Evolutionary conservation across 1,284 basidiomycete species (phyloP).

Genomic region (Leucoagaricus sp.): DNA sequence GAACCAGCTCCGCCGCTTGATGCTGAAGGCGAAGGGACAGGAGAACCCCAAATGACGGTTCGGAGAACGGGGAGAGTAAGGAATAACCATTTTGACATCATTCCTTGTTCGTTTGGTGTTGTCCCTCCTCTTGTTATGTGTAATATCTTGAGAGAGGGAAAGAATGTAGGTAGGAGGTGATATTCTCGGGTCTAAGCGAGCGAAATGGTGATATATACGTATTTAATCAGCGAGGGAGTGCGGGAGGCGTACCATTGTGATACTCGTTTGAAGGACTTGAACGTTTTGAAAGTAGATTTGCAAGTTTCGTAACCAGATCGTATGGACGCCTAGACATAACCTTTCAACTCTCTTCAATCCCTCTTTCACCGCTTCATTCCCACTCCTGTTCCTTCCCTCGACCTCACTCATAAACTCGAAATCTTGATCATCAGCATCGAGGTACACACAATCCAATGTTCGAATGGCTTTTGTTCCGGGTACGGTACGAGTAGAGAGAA

Average conservation of each 20-base stretch:
- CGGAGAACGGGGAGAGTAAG: neutral
- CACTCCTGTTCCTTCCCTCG: too few species aligned
- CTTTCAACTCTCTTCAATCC: neutral
- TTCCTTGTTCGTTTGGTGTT: neutral
- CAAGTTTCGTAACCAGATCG: conserved; percentile 4
- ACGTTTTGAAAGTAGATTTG: neutral
- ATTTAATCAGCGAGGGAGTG: neutral
- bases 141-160: neutral
- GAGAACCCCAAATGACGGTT: conserved; percentile 4
- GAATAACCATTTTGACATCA: conserved; percentile 6
- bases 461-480: too few species aligned
- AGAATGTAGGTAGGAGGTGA: neutral
- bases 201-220: neutral
- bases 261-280: conserved; percentile 2
- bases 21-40: neutral
- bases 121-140: conserved; percentile 4
- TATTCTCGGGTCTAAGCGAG: conserved; percentile 4
- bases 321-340: conserved; percentile 1
- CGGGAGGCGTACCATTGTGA: neutral
- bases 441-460: conserved; percentile 1
- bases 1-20: neutral
- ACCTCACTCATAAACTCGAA: conserved; percentile 3
- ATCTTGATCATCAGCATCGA: conserved; percentile 5
- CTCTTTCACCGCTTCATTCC: too few species aligned
- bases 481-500: neutral